Base-by-base conservation (phyloP, 1,284 basidiomycete genomes). In the Mycosarcoma mackinlayi region DNA sequence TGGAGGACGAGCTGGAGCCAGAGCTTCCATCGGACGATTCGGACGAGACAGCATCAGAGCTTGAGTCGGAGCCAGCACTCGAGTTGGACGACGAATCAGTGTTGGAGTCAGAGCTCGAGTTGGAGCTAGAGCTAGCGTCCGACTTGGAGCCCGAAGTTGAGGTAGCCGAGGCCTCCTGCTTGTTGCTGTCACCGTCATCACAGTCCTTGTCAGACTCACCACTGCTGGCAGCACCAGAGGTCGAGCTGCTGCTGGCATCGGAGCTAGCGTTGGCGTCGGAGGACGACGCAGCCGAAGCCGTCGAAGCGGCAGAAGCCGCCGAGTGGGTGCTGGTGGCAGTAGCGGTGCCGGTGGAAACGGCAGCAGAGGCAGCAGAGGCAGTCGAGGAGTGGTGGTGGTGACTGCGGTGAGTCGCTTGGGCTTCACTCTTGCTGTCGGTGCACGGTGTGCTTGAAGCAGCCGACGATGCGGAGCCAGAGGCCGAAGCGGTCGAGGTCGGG, bases 401-500 rank as follows among this genome's bases (percentile, higher is more conserved):
- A n/a, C n/a, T 16, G 11, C 34, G 45, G 24, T 16, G 33, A 14
- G 56, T 44, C 34, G 58, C 37, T 25, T 46, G 33, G 19, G 48
- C 25, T n/a, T 34, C 34, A 4, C 48, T 28, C 56, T 65, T 59
- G 51, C 31, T 31, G 44, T 48, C 41, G 24, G 63, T 60, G 46
- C 56, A 54, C 41, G 55, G 50, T 3, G 51, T 54, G 53, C 49
- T 61, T 2, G 53, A 56, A 19, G 55, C 40, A 13, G 52, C 24
- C 16, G 61, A 50, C 4, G 38, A 23, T 28, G 54, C 19, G 10
- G 65, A 50, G 25, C 25, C 23, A 5, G 51, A 65, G 19, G 47
- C 48, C 28, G 54, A 62, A 33, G 54, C 35, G 11, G 55, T 55
- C 49, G 55, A 56, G 18, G 48, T 54, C 23, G 64, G 55, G 55